Conservation (phyloP, 352 stramenopile species). For the Phytophthora idaei region DNA sequence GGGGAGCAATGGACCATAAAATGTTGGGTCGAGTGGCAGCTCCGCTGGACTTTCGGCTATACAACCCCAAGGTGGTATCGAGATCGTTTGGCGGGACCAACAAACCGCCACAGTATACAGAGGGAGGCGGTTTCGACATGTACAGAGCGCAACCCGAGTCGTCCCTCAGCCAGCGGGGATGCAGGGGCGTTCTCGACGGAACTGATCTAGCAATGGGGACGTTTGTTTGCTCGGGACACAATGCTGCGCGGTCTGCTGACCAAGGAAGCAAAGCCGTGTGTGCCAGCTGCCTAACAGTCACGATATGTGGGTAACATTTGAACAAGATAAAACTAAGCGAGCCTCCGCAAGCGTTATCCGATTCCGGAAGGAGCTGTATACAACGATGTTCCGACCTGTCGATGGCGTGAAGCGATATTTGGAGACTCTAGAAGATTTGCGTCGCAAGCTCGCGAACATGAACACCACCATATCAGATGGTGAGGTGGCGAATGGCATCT, state of each 20-base stretch:
- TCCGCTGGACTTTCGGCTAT: neutral
- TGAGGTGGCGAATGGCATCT: conserved; percentile 5
- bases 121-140: conserved; percentile 8
- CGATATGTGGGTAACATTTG: conserved; percentile 14
- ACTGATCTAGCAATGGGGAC: neutral
- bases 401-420: conserved; percentile 7
- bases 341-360: neutral
- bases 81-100: neutral
- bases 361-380: conserved; percentile 1
- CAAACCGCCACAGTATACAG: conserved; percentile 1
- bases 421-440: neutral
- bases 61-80: too few species aligned
- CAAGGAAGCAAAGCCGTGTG: conserved; percentile 1
- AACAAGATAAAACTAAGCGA: conserved; percentile 10
- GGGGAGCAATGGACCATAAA: neutral
- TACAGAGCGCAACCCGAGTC: conserved; percentile 4
- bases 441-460: conserved; percentile 5
- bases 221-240: neutral
- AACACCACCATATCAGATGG: neutral
- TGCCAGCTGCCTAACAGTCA: neutral
- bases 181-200: neutral
- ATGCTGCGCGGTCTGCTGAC: conserved; percentile 2
- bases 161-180: neutral
- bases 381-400: neutral
- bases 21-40: neutral